Percentiles rank a stretch among this genome's conserved stretches.
Evolutionary conservation across 208 protist species (phyloP).

Genomic region (Trypanosoma lewisi): DNA sequence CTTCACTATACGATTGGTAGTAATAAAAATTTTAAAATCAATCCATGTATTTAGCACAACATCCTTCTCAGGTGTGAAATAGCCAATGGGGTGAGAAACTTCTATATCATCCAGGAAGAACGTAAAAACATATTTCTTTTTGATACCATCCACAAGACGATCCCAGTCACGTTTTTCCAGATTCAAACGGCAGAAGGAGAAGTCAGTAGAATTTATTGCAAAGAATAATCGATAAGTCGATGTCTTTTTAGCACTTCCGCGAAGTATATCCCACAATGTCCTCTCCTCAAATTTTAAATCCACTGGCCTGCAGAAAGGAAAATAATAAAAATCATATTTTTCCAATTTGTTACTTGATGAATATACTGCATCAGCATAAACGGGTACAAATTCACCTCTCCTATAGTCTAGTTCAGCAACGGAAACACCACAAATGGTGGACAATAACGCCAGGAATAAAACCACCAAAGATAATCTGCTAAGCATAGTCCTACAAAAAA

Average conservation of each 20-base stretch:
- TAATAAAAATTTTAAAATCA: conserved; percentile 4
- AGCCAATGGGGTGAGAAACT: background rate
- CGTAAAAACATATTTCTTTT: background rate
- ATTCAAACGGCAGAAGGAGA: background rate
- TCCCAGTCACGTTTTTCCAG: background rate
- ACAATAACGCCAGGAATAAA: background rate
- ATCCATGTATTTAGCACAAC: background rate
- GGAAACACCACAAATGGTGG: background rate
- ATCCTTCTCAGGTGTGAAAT: background rate
- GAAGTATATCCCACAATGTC: conserved; percentile 1
- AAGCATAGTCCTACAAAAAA: background rate
- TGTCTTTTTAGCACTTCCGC: background rate
- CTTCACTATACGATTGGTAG: background rate
- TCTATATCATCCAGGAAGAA: background rate
- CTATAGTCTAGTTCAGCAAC: background rate
- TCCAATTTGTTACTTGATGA: background rate
- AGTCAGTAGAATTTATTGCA: background rate
- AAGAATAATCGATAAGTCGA: background rate
- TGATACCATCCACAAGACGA: background rate
- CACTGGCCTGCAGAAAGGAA: conserved; percentile 1
- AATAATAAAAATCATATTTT: conserved; percentile 3
- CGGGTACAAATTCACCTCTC: background rate
- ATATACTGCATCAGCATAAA: background rate
- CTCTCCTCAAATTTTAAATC: background rate
- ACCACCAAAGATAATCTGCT: background rate